These are phyloP conservation scores for Calonectria hawksworthii DNA, from an alignment of 2,329 filamentous ascomycete species.

Conservation along the genomic window DNA sequence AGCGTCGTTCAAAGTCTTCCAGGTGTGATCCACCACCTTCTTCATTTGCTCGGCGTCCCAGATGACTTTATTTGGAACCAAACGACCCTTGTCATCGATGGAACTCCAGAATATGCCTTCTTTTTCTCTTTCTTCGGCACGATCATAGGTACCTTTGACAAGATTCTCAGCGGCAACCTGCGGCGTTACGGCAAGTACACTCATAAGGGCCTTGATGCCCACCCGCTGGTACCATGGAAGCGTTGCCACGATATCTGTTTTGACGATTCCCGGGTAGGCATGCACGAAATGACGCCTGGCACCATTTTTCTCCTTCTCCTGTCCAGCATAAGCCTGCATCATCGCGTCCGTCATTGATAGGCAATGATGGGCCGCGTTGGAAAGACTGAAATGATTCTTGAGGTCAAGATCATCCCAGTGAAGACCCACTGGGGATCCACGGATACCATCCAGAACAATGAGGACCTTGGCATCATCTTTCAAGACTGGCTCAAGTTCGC, in stretches of 20 bases:
- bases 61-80: constrained; percentile 42
- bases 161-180: constrained; percentile 48
- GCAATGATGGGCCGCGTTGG: constrained; percentile 53
- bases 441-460: constrained; percentile 51
- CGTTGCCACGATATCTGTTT: constrained; percentile 45
- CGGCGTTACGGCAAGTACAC: constrained; percentile 40
- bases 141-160: constrained; percentile 39
- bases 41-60: constrained; percentile 47
- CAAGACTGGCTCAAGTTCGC: constrained; percentile 55
- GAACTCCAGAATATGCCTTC: constrained; percentile 44
- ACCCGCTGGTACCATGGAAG: constrained; percentile 51
- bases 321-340: constrained; percentile 50
- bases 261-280: constrained; percentile 56
- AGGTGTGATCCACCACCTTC: constrained; percentile 50
- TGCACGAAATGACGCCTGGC: constrained; percentile 54
- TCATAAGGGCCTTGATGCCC: constrained; percentile 17
- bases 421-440: constrained; percentile 51
- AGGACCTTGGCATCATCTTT: constrained; percentile 54
- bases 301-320: constrained; percentile 37
- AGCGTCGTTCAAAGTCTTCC: constrained; percentile 46
- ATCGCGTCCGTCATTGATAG: constrained; percentile 56
- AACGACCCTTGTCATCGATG: constrained; percentile 47
- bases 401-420: constrained; percentile 58
- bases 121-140: constrained; percentile 24
- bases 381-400: constrained; percentile 49